Evolutionary conservation across 2,329 filamentous ascomycete species (phyloP).

Genomic region (Zarea fungicola): DNA sequence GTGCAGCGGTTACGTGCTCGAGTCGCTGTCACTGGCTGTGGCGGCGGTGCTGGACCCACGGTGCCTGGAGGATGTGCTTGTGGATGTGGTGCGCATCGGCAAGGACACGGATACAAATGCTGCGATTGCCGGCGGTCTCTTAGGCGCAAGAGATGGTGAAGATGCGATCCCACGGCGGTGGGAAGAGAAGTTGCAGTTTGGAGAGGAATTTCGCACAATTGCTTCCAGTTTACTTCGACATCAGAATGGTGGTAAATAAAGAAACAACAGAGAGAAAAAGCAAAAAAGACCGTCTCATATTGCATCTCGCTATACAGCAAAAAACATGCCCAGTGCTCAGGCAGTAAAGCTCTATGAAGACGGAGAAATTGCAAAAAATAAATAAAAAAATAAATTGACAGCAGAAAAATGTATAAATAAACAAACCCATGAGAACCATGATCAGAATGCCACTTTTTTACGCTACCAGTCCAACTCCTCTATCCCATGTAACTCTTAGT

Average conservation of each 20-base stretch:
- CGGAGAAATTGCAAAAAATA: background rate
- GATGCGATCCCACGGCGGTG: constrained; percentile 36
- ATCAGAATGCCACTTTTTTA: background rate
- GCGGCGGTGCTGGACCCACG: constrained; percentile 37
- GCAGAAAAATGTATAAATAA: background rate
- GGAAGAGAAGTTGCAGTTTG: constrained; percentile 35
- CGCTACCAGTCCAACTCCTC: constrained; percentile 10
- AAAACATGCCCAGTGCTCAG: too few species aligned
- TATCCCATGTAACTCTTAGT: constrained; percentile 2
- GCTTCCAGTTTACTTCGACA: background rate
- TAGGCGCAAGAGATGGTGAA: constrained; percentile 40
- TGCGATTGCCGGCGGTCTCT: constrained; percentile 39
- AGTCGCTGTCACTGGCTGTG: constrained; percentile 35
- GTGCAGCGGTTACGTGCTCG: constrained; percentile 37
- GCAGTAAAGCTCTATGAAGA: too few species aligned
- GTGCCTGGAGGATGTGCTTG: constrained; percentile 36
- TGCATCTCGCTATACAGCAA: background rate
- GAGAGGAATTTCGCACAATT: constrained; percentile 27
- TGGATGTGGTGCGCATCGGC: constrained; percentile 41
- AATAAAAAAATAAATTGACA: background rate
- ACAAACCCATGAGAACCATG: background rate
- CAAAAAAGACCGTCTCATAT: background rate
- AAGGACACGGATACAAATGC: constrained; percentile 43
- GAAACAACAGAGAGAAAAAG: too few species aligned
- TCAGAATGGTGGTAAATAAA: too few species aligned